Evolutionary conservation across 1,284 basidiomycete genomes (phyloP), one percentile per base, ranked within the genome.

Genomic region (Paramarasmius palmivorus): DNA sequence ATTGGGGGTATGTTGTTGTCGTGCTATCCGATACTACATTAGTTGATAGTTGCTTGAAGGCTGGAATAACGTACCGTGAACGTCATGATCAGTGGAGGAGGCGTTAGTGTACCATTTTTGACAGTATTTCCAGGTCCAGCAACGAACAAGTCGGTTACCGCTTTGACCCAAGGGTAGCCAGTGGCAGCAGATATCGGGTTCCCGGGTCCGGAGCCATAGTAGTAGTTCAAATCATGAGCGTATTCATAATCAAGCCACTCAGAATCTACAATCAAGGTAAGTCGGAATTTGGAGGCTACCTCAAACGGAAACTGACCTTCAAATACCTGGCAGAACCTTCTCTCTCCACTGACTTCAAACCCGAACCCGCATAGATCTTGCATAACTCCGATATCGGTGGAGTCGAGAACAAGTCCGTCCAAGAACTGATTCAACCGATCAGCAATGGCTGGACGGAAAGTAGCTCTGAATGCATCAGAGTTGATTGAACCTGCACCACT

Each of bases 171-270:
- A 0, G 74, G 74, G 46, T 61, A 73, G 1, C 73, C 75, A 1
- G 65, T 68, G 1, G 73, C 67, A 0, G 68, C 75, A 0, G 74
- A 67, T 32, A 71, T 64, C 4, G 73, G 72, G 56, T 76, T 76
- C 5, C 75, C 75, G 2, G 75, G 73, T 2, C 75, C 75, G 20
- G 73, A 68, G 65, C 74, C 74, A 46, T 76, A 77, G 57, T 75
- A 77, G 49, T 77, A 77, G 55, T 75, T 75, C 44, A 88, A 70
- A 55, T 88, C 85, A 40, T 79, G 71, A 7, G 79, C 78, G 53
- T 81, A 77, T 39, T 76, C 69, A 29, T 75, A 69, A 12, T 81
- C 75, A 2, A 81, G 68, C 66, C 81, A 77, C 64, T 88, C 86
- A 7, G 80, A 70, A 47, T 84, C 85, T 68, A 66, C 29, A 32